Evolutionary conservation across 2,329 filamentous ascomycete species (phyloP).

Genomic region (Penicillium oxalicum): DNA sequence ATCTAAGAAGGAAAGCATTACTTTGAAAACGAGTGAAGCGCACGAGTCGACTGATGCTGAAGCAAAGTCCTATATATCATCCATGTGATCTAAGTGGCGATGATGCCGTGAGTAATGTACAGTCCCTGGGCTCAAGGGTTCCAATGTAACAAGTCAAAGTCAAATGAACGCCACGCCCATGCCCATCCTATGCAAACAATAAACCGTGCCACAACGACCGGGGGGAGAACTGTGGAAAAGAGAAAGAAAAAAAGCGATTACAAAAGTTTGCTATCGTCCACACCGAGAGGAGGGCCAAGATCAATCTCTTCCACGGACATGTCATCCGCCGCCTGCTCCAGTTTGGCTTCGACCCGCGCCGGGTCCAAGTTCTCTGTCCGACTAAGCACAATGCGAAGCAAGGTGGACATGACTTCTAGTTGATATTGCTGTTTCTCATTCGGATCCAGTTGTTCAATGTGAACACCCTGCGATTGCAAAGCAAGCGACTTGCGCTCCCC

Average conservation of each 20-base stretch:
- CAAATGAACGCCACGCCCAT: conserved; percentile 7
- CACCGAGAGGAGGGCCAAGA: conserved; percentile 25
- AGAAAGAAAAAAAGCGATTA: conserved; percentile 5
- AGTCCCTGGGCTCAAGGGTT: conserved; percentile 1
- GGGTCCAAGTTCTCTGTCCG: conserved; percentile 25
- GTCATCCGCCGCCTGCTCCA: conserved; percentile 31
- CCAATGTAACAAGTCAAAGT: neutral
- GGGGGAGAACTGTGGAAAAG: neutral
- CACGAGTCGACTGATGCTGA: too few species aligned
- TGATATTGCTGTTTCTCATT: conserved; percentile 36
- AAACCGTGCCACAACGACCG: neutral
- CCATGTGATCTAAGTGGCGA: neutral
- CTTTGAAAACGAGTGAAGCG: too few species aligned
- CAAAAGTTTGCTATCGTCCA: conserved; percentile 23
- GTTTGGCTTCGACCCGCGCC: conserved; percentile 28
- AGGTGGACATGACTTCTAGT: conserved; percentile 39
- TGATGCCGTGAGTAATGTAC: conserved; percentile 10
- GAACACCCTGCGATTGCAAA: conserved; percentile 28
- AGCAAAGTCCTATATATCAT: too few species aligned
- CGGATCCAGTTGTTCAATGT: conserved; percentile 32
- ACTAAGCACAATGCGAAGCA: conserved; percentile 38
- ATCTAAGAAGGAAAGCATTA: too few species aligned
- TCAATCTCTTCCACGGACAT: conserved; percentile 33
- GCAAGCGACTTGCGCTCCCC: conserved; percentile 32
- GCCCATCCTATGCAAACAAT: conserved; percentile 8